Base-by-base conservation (phyloP, 768 basidiomycete species). In the Epithele typhae region DNA sequence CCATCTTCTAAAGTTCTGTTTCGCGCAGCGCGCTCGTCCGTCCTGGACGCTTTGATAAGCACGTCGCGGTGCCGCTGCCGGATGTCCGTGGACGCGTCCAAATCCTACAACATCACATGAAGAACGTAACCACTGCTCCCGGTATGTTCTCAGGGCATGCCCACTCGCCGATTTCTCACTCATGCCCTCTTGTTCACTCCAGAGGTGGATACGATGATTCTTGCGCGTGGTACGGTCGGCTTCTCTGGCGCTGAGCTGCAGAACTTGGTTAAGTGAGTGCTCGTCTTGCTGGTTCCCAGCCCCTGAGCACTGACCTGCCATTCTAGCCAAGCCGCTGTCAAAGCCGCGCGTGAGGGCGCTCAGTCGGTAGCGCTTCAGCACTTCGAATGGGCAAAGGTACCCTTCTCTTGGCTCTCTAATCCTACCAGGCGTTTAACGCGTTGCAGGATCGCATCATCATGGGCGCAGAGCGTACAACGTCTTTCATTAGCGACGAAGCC, bases 171-270 rank as follows among this genome's bases (percentile, higher is more conserved):
- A n/a, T n/a, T n/a, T n/a, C n/a, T n/a, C n/a, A n/a, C n/a, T n/a
- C n/a, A 23, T 21, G n/a, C 30, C 33, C 25, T 45, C 24, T 37
- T 45, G 38, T 45, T 39, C 25, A 17, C 27, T 7, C 18, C 45
- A 81, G 89, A 84, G 59, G 86, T 92, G 40, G 94, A 99, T 60
- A 74, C 87, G 1, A 88, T 80, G 65, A 74, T 92, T 53, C 74
- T 99, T 55, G 96, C 96, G 33, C 81, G 95, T 53, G 95, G 92
- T 3, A 96, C 93, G 11, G 81, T 94, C 7, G 95, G 95, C 2
- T 96, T 99, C 71, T 94, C 92, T 40, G 96, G 96, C 33, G 95
- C 95, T 17, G 95, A 98, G 68, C 64, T 98, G 30, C 91, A 98
- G 64, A 98, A 98, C 63, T 81, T 98, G 78, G 87, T 97, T 58